Base-by-base conservation (phyloP, 2,329 filamentous ascomycete genomes). In the Clarireedia sp. region DNA sequence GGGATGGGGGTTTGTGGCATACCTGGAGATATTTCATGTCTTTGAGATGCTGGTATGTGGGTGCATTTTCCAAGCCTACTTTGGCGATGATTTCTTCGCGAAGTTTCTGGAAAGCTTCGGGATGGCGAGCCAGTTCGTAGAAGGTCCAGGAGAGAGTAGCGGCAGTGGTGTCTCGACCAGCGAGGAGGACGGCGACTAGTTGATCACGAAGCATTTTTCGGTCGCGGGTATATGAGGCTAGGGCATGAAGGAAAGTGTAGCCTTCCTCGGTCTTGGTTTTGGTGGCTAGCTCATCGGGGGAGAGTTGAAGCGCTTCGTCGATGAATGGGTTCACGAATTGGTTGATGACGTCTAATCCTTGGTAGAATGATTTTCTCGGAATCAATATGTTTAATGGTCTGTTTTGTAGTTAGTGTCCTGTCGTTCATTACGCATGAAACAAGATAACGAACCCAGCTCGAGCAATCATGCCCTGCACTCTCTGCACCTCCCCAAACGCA, bases 111-210 rank as follows among this genome's bases (percentile, higher is more conserved):
- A 90, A 80, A 2, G 82, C 77, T 2, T 81, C 73, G 0, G 90
- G 89, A 62, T 89, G 78, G 16, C 83, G 81, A 38, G 85, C 80
- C 2, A 96, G 78, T 70, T 96, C 89, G 70, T 94, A 95, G 57
- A 96, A 77, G 37, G 81, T 77, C 86, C 90, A 96, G 0, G 84
- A 87, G 0, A 96, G 77, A 0, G 88, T 90, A 16, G 78, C 81
- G 29, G 90, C 90, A 0, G 91, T 96, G 14, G 91, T 96, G 70
- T 96, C 91, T 40, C 88, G 81, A 12, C 89, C 90, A 1, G 91
- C 91, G 16, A 96, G 80, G 2, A 96, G 79, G 10, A 96, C 80
- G 45, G 86, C 85, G 16, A 94, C 79, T 48, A 96, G 76, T 70
- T 96, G 90, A 71, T 96, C 90, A 36, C 90, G 87, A 14, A 96